These are phyloP conservation scores for Sporothrix dimorphospora DNA, from an alignment of 2,329 filamentous ascomycete species.

Conservation along the genomic window DNA sequence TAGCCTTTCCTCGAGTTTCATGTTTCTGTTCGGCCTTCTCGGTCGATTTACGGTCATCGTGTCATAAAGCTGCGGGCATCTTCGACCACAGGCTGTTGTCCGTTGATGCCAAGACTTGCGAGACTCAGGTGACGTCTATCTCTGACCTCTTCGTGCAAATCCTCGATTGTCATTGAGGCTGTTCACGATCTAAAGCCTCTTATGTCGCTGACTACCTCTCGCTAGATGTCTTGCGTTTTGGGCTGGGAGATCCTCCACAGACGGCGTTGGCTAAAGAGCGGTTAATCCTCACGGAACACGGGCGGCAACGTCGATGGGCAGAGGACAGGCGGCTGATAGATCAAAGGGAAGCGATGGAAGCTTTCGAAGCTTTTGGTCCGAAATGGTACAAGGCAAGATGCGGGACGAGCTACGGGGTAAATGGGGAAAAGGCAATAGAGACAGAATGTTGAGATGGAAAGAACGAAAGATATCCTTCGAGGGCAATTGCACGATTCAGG, in stretches of 20 bases:
- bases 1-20: neutral
- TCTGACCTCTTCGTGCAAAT: neutral
- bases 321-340: neutral
- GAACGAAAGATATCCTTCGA: neutral
- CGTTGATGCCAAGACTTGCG: neutral
- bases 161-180: neutral
- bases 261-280: constrained; percentile 18
- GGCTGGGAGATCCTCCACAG: constrained; percentile 14
- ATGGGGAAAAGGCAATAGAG: neutral
- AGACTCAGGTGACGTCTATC: neutral
- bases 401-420: neutral
- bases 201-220: neutral
- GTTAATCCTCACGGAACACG: constrained; percentile 9
- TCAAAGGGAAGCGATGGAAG: constrained; percentile 8
- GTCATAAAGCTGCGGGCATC: neutral
- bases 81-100: neutral
- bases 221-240: constrained; percentile 14
- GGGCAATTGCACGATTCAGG: neutral
- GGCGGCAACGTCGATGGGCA: neutral
- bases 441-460: neutral
- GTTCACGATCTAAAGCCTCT: neutral
- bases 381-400: neutral
- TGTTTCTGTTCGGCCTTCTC: neutral
- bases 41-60: neutral
- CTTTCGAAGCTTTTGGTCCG: neutral